A percentile compares a stretch with the other conserved stretches of the same genome.
These are phyloP conservation scores for Fusarium albosuccineum DNA, from an alignment of 2,329 filamentous ascomycete genomes.

Conservation along the genomic window DNA sequence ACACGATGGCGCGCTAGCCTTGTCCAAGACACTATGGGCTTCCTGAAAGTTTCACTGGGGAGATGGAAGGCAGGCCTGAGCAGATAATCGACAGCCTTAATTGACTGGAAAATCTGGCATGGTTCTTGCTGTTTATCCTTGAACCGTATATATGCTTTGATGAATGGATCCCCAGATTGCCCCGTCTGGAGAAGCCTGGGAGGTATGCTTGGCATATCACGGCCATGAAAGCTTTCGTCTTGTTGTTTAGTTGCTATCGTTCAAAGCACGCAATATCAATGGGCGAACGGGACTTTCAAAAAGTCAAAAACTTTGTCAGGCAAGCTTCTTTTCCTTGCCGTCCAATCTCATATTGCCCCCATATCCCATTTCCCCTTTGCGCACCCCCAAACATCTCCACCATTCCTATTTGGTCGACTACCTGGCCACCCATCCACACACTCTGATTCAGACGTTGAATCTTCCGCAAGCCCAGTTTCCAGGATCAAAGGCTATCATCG, in stretches of 20 bases:
- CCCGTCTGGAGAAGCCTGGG: constrained; percentile 14
- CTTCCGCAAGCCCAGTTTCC: constrained; percentile 22
- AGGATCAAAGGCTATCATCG: constrained; percentile 16
- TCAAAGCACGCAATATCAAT: neutral
- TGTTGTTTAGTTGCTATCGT: neutral
- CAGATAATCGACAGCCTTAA: neutral
- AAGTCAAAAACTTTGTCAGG: constrained; percentile 2
- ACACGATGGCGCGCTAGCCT: neutral
- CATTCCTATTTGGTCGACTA: constrained; percentile 10
- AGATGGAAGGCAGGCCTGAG: neutral
- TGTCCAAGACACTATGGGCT: neutral
- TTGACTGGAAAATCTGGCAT: neutral
- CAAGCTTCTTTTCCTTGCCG: constrained; percentile 14
- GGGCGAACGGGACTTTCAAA: neutral
- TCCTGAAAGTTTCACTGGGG: neutral
- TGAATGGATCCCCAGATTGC: constrained; percentile 1
- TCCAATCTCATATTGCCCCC: neutral
- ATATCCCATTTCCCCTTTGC: constrained; percentile 7
- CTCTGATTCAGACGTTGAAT: constrained; percentile 15
- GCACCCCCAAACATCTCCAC: constrained; percentile 16
- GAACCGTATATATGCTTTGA: neutral
- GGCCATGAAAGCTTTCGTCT: neutral
- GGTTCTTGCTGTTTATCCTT: neutral
- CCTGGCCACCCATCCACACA: constrained; percentile 1
- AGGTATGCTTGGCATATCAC: constrained; percentile 29